Conservation (phyloP, 768 basidiomycete species). For the Boletus rubropictus region DNA sequence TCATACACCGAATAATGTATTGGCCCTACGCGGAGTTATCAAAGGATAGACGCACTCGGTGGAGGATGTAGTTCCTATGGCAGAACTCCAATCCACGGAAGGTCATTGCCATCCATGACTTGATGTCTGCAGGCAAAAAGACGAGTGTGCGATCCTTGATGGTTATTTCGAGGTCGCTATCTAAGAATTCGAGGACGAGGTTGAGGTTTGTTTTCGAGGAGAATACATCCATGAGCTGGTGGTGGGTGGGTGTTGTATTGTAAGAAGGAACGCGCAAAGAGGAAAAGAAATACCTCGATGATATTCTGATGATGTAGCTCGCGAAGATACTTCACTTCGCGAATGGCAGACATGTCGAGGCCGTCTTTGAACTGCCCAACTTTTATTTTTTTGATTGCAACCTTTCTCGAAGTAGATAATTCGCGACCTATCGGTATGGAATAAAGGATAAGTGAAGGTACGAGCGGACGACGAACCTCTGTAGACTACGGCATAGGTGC, state of each 20-base stretch:
- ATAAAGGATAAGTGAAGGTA: slow-evolving; percentile 1
- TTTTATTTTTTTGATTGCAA: slow-evolving; percentile 98
- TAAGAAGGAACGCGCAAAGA: neutral
- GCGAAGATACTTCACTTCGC: slow-evolving; percentile 95
- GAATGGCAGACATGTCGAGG: slow-evolving; percentile 96
- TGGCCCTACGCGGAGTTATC: slow-evolving; percentile 10
- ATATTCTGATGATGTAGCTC: slow-evolving; percentile 93
- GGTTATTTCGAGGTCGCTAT: slow-evolving; percentile 93
- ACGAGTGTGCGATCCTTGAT: slow-evolving; percentile 91
- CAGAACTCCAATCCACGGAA: slow-evolving; percentile 98
- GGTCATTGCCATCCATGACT: slow-evolving; percentile 99
- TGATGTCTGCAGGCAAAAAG: slow-evolving; percentile 93
- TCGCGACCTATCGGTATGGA: slow-evolving; percentile 53
- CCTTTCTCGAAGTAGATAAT: slow-evolving; percentile 66
- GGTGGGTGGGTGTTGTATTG: neutral
- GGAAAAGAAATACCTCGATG: slow-evolving; percentile 61
- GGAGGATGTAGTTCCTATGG: slow-evolving; percentile 88
- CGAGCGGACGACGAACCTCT: slow-evolving; percentile 48
- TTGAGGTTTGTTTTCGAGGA: slow-evolving; percentile 95
- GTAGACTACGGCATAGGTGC: slow-evolving; percentile 95
- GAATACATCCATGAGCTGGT: slow-evolving; percentile 90
- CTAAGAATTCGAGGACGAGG: slow-evolving; percentile 93
- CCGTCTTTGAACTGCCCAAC: slow-evolving; percentile 97
- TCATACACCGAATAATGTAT: slow-evolving; percentile 1
- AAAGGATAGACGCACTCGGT: slow-evolving; percentile 58